A percentile compares a stretch with the other conserved stretches of the same genome.
These are phyloP conservation scores for Lecanicillium sp. DNA, from an alignment of 2,329 filamentous ascomycete genomes.

Conservation along the genomic window DNA sequence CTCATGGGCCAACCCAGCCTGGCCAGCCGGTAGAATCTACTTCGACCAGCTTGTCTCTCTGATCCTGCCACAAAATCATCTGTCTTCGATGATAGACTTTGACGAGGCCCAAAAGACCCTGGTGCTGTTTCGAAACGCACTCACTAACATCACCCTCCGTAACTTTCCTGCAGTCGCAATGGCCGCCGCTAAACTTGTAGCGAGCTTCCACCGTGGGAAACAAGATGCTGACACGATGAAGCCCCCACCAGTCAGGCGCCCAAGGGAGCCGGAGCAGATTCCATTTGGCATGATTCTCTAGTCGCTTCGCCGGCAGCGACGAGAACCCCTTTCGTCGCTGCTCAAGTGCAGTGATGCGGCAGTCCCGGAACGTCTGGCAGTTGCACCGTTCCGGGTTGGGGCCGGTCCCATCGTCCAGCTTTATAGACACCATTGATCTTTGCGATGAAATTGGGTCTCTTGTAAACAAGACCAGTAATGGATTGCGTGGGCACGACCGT, in stretches of 20 bases:
- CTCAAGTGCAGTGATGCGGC: background rate
- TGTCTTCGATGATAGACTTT: slow-evolving; percentile 11
- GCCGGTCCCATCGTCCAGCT: slow-evolving; percentile 22
- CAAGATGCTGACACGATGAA: slow-evolving; percentile 14
- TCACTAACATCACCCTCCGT: slow-evolving; percentile 11
- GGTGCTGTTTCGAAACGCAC: slow-evolving; percentile 12
- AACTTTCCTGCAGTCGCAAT: slow-evolving; percentile 12
- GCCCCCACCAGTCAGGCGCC: slow-evolving; percentile 9
- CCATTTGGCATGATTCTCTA: slow-evolving; percentile 9
- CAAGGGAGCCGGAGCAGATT: slow-evolving; percentile 12
- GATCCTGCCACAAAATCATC: slow-evolving; percentile 6
- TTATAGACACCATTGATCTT: slow-evolving; percentile 20
- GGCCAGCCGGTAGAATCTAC: background rate
- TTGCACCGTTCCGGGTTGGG: slow-evolving; percentile 26
- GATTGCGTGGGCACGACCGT: slow-evolving; percentile 21
- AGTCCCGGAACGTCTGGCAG: slow-evolving; percentile 16
- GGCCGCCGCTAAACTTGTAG: slow-evolving; percentile 12
- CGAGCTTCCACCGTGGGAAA: slow-evolving; percentile 11
- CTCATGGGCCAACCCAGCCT: no score
- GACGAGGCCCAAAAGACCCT: slow-evolving; percentile 13
- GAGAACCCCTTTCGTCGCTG: slow-evolving; percentile 16
- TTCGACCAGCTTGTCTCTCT: background rate
- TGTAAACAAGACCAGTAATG: slow-evolving; percentile 26
- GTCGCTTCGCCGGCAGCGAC: slow-evolving; percentile 9
- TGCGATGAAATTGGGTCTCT: slow-evolving; percentile 13